Evolutionary conservation across 2,329 filamentous ascomycete genomes (phyloP).

Genomic region (Ophiostoma ips): DNA sequence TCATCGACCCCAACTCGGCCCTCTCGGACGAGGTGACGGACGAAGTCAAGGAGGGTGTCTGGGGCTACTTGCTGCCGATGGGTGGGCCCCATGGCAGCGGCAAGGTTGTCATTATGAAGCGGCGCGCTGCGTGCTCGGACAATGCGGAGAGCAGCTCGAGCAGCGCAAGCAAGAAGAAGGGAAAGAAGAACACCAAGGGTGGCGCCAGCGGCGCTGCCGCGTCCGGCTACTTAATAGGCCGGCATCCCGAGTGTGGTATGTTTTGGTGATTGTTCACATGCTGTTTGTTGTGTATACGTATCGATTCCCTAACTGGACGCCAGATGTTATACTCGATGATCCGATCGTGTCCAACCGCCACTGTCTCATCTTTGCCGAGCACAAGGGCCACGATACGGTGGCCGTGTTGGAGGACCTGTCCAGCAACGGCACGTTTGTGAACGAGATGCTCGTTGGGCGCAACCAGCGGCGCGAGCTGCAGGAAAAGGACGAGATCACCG

Average conservation of each 20-base stretch:
- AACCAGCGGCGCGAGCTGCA: constrained; percentile 83
- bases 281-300: not conserved
- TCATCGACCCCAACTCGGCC: constrained; percentile 54
- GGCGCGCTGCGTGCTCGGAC: constrained; percentile 53
- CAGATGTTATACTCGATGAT: constrained; percentile 60
- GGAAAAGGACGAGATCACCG: constrained; percentile 80
- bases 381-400: constrained; percentile 30
- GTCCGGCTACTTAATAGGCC: constrained; percentile 75
- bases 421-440: constrained; percentile 92
- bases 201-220: constrained; percentile 44
- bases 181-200: constrained; percentile 35
- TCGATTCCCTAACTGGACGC: not conserved
- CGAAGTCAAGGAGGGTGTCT: constrained; percentile 72
- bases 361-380: constrained; percentile 32
- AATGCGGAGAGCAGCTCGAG: constrained; percentile 20
- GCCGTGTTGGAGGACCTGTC: constrained; percentile 88
- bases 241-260: constrained; percentile 87
- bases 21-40: constrained; percentile 75
- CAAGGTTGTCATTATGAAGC: constrained; percentile 60
- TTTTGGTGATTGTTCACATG: constrained; percentile 14
- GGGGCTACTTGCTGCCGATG: constrained; percentile 85
- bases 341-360: constrained; percentile 80
- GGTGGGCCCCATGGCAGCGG: constrained; percentile 53
- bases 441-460: constrained; percentile 77
- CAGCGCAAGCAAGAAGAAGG: constrained; percentile 21